Base-by-base conservation (phyloP, 805 yeast species). In the Saccharomyces mikatae region DNA sequence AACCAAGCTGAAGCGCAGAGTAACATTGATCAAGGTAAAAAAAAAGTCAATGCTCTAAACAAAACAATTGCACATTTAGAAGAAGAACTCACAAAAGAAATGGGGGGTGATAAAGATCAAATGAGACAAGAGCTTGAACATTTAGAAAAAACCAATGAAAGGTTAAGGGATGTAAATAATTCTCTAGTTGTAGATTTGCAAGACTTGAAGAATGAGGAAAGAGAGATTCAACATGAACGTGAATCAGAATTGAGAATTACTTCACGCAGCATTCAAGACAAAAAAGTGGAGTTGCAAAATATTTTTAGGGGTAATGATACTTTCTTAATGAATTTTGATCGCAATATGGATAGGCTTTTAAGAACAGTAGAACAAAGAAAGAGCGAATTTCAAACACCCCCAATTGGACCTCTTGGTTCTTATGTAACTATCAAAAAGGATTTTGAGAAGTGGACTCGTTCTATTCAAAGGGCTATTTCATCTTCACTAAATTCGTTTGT, bases 371-470 rank as follows among this genome's bases (percentile, higher is more conserved):
- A 69, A 28, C 50, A 54, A 41, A 60, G 65, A 2, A 71, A 72
- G 13, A 49, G 59, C 0, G 61, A 68, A 14, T 83, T 80, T 75
- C 76, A 75, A 17, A 61, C 67, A 1, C 63, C 63, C 36, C 96
- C 96, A 0, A 68, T 85, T 17, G 98, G 98, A 0, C 99, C 99
- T 0, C 58, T 92, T 1, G 97, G 96, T 1, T 59, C 75, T 3
- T 71, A 72, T 56, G 74, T 89, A 2, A 74, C 79, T 4, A 72
- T 92, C 13, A 86, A 81, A 62, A 66, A 71, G 1, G 82, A 77
- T 8, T 80, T 70, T 60, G 70, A 75, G 22, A 58, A 62, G 46
- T 91, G 89, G 89, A 70, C 77, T 4, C 78, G 77, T 26, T 68
- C 86, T 4, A 64, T 91, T 6, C 95, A 88, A 61, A 68, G 80